These are phyloP conservation scores for Ilex aquifolium DNA, from an alignment of 257 asterid genomes.

Conservation along the genomic window DNA sequence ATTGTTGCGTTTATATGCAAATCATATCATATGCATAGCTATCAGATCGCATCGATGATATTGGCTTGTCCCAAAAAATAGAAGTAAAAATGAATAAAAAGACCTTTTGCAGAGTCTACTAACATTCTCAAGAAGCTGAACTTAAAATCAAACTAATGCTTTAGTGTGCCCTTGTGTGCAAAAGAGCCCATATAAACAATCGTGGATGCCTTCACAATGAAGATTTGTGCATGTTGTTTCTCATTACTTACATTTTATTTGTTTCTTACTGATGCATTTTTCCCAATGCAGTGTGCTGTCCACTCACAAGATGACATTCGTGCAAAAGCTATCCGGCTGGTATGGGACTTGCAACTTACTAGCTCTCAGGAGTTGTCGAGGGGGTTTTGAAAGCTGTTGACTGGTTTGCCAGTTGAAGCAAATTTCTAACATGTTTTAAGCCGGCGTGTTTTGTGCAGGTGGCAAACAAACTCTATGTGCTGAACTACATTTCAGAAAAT, in stretches of 20 bases:
- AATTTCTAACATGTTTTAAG: conserved; percentile 10
- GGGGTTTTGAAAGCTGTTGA: no score
- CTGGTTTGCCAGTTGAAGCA: neutral
- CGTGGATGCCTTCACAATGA: no score
- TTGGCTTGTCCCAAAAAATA: no score
- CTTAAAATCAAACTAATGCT: neutral
- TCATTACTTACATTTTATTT: neutral
- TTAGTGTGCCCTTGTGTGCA: conserved; percentile 4
- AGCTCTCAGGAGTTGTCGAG: no score
- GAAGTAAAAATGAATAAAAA: no score
- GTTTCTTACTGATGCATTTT: conserved; percentile 18
- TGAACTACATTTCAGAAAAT: conserved; percentile 54
- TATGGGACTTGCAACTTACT: conserved; percentile 20
- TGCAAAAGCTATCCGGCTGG: conserved; percentile 93
- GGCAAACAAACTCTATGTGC: conserved; percentile 73
- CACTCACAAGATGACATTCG: conserved; percentile 82
- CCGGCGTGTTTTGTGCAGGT: conserved; percentile 49
- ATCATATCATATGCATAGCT: no score
- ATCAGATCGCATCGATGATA: no score
- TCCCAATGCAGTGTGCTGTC: conserved; percentile 75
- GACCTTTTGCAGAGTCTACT: no score
- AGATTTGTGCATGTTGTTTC: no score
- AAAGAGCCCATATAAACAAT: neutral
- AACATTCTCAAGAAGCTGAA: neutral
- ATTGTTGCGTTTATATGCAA: no score